phyloP scores from a whole-genome alignment of 305 asterid species.

The Stenogyne calaminthoides region DNA sequence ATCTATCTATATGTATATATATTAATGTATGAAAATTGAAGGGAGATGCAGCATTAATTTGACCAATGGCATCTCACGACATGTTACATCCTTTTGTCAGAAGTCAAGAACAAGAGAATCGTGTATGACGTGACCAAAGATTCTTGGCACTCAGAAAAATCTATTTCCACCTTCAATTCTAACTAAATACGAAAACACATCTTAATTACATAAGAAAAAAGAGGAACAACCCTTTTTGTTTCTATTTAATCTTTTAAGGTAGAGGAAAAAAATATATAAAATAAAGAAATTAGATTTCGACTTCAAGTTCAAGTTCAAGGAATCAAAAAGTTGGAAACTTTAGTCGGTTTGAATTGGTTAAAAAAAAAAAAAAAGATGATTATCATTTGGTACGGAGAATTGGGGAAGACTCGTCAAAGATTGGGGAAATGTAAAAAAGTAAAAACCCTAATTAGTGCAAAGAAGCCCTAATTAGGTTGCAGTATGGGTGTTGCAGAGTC shows the following conservation, averaged over 20 bases:
- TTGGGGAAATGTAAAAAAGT: background rate
- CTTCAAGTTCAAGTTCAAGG: background rate
- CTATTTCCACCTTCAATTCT: conserved; percentile 31
- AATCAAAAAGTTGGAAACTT: background rate
- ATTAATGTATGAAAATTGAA: background rate
- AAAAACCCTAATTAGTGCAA: conserved; percentile 48
- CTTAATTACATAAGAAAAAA: background rate
- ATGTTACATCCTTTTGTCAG: conserved; percentile 41
- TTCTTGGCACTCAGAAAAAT: conserved; percentile 45
- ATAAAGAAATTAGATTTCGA: conserved; percentile 8
- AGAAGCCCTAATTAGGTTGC: conserved; percentile 39
- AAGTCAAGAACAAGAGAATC: conserved; percentile 56
- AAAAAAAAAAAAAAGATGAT: conserved; percentile 6
- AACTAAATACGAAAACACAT: conserved; percentile 32
- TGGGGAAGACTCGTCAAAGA: conserved; percentile 7
- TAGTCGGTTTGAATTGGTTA: conserved; percentile 11
- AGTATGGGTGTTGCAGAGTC: conserved; percentile 31
- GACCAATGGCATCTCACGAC: conserved; percentile 10
- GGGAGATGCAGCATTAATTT: background rate
- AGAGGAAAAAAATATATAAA: background rate
- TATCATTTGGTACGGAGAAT: conserved; percentile 1
- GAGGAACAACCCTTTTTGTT: background rate
- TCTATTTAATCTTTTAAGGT: background rate
- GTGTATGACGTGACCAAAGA: conserved; percentile 67
- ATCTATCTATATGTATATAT: background rate